These are phyloP conservation scores for Chaetomium sp. DNA, from an alignment of 2,329 filamentous ascomycete genomes.

Conservation along the genomic window DNA sequence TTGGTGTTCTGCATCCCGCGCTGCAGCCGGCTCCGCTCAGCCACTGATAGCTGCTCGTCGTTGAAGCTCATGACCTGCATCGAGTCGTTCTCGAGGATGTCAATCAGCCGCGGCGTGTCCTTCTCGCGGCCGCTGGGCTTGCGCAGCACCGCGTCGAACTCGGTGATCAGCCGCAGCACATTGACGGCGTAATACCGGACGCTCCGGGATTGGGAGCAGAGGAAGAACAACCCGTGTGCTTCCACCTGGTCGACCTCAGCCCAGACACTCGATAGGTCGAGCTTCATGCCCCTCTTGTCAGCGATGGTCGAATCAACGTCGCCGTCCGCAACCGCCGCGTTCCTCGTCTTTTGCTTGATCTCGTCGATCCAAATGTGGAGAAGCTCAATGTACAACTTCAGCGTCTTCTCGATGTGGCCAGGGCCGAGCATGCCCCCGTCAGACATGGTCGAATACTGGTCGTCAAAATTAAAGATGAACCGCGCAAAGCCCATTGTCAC, in stretches of 20 bases:
- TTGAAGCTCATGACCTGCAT: constrained; percentile 86
- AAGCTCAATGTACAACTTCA: constrained; percentile 87
- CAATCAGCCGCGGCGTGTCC: constrained; percentile 70
- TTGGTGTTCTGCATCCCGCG: constrained; percentile 81
- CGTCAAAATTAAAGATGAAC: constrained; percentile 98
- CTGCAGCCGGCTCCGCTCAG: constrained; percentile 85
- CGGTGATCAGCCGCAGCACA: constrained; percentile 82
- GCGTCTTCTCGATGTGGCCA: constrained; percentile 88
- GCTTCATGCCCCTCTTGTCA: constrained; percentile 67
- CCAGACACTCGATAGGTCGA: constrained; percentile 82
- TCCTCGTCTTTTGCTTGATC: constrained; percentile 77
- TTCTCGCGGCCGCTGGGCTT: constrained; percentile 54
- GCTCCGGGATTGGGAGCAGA: constrained; percentile 88
- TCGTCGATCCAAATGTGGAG: constrained; percentile 97
- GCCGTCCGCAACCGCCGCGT: constrained; percentile 52
- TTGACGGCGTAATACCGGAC: constrained; percentile 89
- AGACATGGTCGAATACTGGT: constrained; percentile 94
- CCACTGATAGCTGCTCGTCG: constrained; percentile 83
- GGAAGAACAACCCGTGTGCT: constrained; percentile 91
- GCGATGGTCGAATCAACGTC: constrained; percentile 53
- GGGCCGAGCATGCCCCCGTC: constrained; percentile 94
- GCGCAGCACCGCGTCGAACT: constrained; percentile 85
- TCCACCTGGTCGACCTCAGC: constrained; percentile 95
- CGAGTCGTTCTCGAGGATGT: constrained; percentile 86
- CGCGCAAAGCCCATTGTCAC: constrained; percentile 94